Percentiles rank a stretch among this genome's conserved stretches.
Evolutionary conservation across 75 land plant genomes (phyloP).

Genomic region (Cunninghamia lanceolata): DNA sequence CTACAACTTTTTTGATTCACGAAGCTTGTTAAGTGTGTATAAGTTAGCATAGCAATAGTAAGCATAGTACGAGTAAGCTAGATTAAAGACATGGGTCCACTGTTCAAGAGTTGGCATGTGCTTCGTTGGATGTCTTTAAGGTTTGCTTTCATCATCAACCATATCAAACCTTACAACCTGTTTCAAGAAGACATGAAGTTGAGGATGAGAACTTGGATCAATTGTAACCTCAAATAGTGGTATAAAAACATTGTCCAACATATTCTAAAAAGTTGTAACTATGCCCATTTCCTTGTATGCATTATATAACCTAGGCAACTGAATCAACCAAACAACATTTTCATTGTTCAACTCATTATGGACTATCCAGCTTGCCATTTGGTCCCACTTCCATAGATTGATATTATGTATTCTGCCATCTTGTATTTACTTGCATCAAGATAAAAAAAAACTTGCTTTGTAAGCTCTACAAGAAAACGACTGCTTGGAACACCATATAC

Average conservation of each 20-base stretch:
- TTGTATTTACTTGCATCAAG: constrained; percentile 90
- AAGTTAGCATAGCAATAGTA: constrained; percentile 97
- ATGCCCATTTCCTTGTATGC: constrained; percentile 97
- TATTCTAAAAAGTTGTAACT: constrained; percentile 86
- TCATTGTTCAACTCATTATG: constrained; percentile 90
- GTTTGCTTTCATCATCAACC: constrained; percentile 99
- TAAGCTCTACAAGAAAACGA: constrained; percentile 88
- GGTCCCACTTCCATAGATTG: constrained; percentile 99
- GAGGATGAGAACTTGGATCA: constrained; percentile 95
- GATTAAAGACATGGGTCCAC: constrained; percentile 91
- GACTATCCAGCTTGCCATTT: constrained; percentile 95
- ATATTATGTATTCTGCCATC: constrained; percentile 98
- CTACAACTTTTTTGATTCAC: too few relatives aligned
- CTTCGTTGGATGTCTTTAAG: constrained; percentile 95
- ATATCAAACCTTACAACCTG: constrained; percentile 98
- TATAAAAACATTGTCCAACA: constrained; percentile 88
- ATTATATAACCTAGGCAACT: constrained; percentile 93
- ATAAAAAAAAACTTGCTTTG: constrained; percentile 95
- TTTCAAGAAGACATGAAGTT: constrained; percentile 86
- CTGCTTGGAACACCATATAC: too few relatives aligned
- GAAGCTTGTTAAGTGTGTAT: constrained; percentile 89
- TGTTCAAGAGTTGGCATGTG: constrained; percentile 95
- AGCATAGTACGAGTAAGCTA: constrained; percentile 95
- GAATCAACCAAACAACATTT: constrained; percentile 96
- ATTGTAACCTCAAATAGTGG: too few relatives aligned